Percentiles rank a stretch among this genome's conserved stretches.
These are phyloP conservation scores for Cenchrus purpureus DNA, from an alignment of 176 grass and related monocot species.

Conservation along the genomic window DNA sequence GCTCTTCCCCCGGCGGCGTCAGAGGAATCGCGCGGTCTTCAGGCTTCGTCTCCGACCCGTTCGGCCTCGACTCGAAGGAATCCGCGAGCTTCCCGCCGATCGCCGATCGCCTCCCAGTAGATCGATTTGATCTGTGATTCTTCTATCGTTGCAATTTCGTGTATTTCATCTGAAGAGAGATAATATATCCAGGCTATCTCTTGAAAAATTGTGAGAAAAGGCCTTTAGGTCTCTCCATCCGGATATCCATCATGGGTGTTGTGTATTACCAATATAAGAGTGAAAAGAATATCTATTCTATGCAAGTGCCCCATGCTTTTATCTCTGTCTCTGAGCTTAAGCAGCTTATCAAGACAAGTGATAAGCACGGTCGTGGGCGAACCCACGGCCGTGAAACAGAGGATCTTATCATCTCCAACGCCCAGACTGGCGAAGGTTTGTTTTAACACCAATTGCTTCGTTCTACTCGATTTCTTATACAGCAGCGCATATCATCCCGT, in stretches of 20 bases:
- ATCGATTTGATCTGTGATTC: slow-evolving; percentile 39
- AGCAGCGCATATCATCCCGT: neutral
- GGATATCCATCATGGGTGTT: slow-evolving; percentile 49
- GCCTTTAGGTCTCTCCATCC: neutral
- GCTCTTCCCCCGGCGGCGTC: neutral
- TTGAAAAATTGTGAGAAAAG: neutral
- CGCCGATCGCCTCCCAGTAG: neutral
- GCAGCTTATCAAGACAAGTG: slow-evolving; percentile 47
- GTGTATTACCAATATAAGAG: slow-evolving; percentile 79
- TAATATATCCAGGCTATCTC: slow-evolving; percentile 25
- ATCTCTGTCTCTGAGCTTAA: slow-evolving; percentile 60
- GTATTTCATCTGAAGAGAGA: slow-evolving; percentile 28
- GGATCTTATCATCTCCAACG: slow-evolving; percentile 54
- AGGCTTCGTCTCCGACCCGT: neutral
- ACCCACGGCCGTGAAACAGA: slow-evolving; percentile 49
- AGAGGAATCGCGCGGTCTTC: neutral
- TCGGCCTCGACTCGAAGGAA: neutral
- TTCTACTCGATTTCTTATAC: neutral
- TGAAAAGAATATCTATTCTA: slow-evolving; percentile 55
- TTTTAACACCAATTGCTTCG: slow-evolving; percentile 21
- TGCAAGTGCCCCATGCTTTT: slow-evolving; percentile 45
- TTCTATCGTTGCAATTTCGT: slow-evolving; percentile 13
- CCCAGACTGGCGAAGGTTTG: slow-evolving; percentile 67
- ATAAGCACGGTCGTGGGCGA: slow-evolving; percentile 40
- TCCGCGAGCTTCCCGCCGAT: too few relatives aligned